phyloP scores from a whole-genome alignment of 805 yeast genomes.

The Maudiozyma barnettii region DNA sequence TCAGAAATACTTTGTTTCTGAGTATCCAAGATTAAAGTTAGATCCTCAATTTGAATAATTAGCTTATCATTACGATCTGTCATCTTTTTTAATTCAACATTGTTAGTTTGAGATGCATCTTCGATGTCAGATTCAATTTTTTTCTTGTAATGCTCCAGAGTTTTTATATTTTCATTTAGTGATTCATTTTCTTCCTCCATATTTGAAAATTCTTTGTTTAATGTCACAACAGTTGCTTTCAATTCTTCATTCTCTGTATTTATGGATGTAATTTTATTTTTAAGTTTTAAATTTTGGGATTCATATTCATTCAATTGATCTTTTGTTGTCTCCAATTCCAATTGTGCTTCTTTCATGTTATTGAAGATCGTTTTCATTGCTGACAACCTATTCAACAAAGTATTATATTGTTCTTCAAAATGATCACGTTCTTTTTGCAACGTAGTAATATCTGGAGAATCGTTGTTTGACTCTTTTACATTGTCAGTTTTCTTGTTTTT shows the following conservation, averaged over 20 bases:
- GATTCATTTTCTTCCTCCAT: slow-evolving; percentile 43
- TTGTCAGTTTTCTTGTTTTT: not conserved
- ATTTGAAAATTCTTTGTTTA: slow-evolving; percentile 36
- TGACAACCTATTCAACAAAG: slow-evolving; percentile 50
- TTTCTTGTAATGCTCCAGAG: slow-evolving; percentile 34
- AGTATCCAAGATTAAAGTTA: slow-evolving; percentile 31
- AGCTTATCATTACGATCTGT: slow-evolving; percentile 14
- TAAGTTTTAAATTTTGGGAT: slow-evolving; percentile 32
- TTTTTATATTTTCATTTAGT: slow-evolving; percentile 47
- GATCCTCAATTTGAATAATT: slow-evolving; percentile 29
- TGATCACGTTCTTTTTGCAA: slow-evolving; percentile 46
- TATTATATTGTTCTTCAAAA: slow-evolving; percentile 50
- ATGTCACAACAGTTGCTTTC: slow-evolving; percentile 25
- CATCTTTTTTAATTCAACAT: slow-evolving; percentile 23
- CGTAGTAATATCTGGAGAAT: slow-evolving; percentile 15
- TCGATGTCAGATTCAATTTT: slow-evolving; percentile 33
- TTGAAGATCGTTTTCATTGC: slow-evolving; percentile 65
- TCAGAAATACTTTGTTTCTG: slow-evolving; percentile 24
- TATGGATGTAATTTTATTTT: slow-evolving; percentile 26
- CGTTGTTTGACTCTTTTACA: not conserved
- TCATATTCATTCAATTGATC: slow-evolving; percentile 41
- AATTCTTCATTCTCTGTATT: slow-evolving; percentile 29
- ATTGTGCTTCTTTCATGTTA: slow-evolving; percentile 64
- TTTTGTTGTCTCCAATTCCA: slow-evolving; percentile 47
- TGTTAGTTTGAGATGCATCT: slow-evolving; percentile 30